Evolutionary conservation across 1,284 basidiomycete genomes (phyloP), one percentile per base, ranked within the genome.

Genomic region (Tausonia pullulans): DNA sequence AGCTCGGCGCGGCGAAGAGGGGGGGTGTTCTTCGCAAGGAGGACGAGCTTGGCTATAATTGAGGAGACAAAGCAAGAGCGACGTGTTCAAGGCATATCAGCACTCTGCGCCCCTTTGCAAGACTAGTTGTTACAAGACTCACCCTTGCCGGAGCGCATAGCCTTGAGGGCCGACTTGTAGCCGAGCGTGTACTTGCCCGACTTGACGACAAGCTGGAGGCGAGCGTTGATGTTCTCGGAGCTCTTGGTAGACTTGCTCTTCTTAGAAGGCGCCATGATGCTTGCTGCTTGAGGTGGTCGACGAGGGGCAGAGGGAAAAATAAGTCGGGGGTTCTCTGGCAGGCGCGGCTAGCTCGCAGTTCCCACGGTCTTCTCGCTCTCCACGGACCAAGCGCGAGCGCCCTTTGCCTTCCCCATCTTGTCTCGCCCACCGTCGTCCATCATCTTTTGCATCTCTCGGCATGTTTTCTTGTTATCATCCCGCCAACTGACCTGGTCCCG

Each of bases 11-110:
- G 97, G 80, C 96, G 90, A 70, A 98, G 85, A 69, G 96, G 96
- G 67, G 95, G 96, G 81, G 93, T 97, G 83, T 98, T 99, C 73
- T 92, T 94, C 74, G 95, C 93, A 77, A 99, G 98, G 77, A 99
- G 82, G 74, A 99, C 88, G 73, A 99, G 90, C 82, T 98, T 98
- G 78, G 95, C 96, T 96, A 52, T 39, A 41, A 14, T n/a, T 39
- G 11, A 41, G 55, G 51, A n/a, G 41, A 40, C 39, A 3, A 10
- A 8, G 13, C n/a, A 14, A 50, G 11, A 44, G 49, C 11, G 59
- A 45, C 8, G 39, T 44, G 53, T 60, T 57, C 55, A 58, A 62
- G 58, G 14, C 44, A 60, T 54, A 39, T 40, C 14, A 43, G 6
- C 39, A 41, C 43, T 43, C 40, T 27, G 10, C 5, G n/a, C 8